Evolutionary conservation across 1,139 yeast genomes (phyloP).

Genomic region (Taphrina flavorubra): DNA sequence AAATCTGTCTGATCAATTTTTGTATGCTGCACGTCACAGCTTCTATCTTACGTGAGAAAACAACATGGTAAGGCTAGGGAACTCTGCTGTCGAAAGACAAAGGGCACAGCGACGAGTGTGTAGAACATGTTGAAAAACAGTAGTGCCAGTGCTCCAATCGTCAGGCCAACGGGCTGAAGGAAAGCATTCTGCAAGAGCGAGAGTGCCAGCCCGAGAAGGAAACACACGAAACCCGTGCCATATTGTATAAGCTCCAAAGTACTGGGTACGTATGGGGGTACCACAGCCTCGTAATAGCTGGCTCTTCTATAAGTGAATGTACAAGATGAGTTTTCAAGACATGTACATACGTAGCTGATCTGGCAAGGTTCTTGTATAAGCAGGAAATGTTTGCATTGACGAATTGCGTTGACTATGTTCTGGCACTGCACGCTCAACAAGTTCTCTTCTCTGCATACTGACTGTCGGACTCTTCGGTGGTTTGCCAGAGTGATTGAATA

Average conservation of each 20-base stretch:
- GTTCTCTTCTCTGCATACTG: neutral
- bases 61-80: neutral
- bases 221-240: slow-evolving; percentile 1
- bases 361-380: neutral
- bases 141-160: neutral
- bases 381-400: neutral
- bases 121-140: slow-evolving; percentile 1
- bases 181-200: slow-evolving; percentile 5
- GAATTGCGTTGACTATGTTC: neutral
- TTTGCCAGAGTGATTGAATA: too few species aligned
- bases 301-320: neutral
- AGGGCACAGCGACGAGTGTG: slow-evolving; percentile 5
- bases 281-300: slow-evolving; percentile 8
- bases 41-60: neutral
- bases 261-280: neutral
- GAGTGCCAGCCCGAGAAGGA: neutral
- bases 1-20: neutral
- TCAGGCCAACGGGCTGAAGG: neutral
- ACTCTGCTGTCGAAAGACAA: slow-evolving; percentile 8
- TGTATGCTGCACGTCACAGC: neutral
- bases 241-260: neutral
- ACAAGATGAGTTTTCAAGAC: neutral
- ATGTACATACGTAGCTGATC: neutral
- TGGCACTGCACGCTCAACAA: neutral
- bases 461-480: neutral